Conservation (phyloP, 768 basidiomycete genomes). For the Lyophyllum atratum region DNA sequence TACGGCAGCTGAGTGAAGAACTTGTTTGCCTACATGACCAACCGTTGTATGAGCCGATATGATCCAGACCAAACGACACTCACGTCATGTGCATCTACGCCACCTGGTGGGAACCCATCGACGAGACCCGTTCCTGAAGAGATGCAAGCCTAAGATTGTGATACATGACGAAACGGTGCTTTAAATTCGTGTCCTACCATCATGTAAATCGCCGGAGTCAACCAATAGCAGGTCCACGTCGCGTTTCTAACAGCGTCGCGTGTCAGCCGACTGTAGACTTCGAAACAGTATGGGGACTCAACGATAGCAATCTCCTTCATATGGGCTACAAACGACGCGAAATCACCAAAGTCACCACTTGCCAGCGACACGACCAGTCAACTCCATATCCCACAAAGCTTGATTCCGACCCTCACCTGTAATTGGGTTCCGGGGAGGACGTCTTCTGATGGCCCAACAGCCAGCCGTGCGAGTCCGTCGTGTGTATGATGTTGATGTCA, state of each 20-base stretch:
- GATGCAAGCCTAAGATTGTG: neutral
- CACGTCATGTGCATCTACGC: constrained; percentile 75
- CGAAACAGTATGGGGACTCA: constrained; percentile 3
- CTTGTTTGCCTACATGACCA: constrained; percentile 57
- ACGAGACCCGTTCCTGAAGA: constrained; percentile 67
- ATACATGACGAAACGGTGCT: neutral
- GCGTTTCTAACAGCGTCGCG: constrained; percentile 49
- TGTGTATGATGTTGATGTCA: constrained; percentile 87
- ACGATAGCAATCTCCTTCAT: constrained; percentile 77
- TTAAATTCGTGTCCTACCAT: constrained; percentile 39
- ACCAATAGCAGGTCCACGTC: constrained; percentile 84
- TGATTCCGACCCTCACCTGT: constrained; percentile 41
- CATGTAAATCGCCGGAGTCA: constrained; percentile 78
- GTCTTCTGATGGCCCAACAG: constrained; percentile 82
- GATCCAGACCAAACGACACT: constrained; percentile 8
- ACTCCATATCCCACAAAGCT: neutral
- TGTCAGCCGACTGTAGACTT: neutral
- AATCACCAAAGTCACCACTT: constrained; percentile 73
- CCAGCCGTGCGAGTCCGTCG: constrained; percentile 77
- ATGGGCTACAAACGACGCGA: constrained; percentile 81
- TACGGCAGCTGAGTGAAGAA: constrained; percentile 76
- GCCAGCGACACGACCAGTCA: neutral
- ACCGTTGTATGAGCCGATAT: neutral
- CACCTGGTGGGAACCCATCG: constrained; percentile 72
- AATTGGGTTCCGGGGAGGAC: constrained; percentile 76